phyloP scores from a whole-genome alignment of 148 eudicot genomes.

The Chenopodium suecicum region DNA sequence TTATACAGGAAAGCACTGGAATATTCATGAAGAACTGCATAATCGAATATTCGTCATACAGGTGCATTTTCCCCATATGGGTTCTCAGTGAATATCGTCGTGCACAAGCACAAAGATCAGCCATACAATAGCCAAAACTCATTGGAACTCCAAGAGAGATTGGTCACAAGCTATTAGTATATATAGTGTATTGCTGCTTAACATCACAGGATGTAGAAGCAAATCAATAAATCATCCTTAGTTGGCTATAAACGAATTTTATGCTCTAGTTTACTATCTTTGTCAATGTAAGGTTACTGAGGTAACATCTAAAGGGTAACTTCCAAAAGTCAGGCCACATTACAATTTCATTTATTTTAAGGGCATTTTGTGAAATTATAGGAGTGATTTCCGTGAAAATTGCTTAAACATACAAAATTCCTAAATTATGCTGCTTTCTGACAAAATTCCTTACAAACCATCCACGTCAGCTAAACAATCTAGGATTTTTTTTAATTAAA shows the following conservation, averaged over 20 bases:
- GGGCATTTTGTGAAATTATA: background rate
- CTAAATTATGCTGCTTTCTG: too few species aligned
- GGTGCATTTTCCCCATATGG: constrained; percentile 34
- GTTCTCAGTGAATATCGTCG: constrained; percentile 38
- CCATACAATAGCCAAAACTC: background rate
- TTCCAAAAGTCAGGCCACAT: background rate
- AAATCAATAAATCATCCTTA: constrained; percentile 6
- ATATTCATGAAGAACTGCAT: constrained; percentile 35
- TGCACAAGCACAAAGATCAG: background rate
- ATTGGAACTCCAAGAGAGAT: background rate
- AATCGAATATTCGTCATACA: constrained; percentile 26
- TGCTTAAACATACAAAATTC: too few species aligned
- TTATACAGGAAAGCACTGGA: constrained; percentile 33
- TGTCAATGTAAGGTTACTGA: background rate
- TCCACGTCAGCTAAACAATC: too few species aligned
- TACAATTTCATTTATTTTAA: too few species aligned
- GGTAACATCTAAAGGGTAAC: background rate
- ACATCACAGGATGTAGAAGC: constrained; percentile 8
- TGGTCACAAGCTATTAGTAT: background rate
- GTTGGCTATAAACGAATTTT: background rate
- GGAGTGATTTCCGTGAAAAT: too few species aligned
- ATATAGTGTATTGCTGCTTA: background rate
- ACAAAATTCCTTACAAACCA: too few species aligned
- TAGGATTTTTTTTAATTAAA: too few species aligned
- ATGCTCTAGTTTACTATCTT: background rate